Conservation (phyloP, 2,329 filamentous ascomycete species). For the Amylocarpus encephaloides region DNA sequence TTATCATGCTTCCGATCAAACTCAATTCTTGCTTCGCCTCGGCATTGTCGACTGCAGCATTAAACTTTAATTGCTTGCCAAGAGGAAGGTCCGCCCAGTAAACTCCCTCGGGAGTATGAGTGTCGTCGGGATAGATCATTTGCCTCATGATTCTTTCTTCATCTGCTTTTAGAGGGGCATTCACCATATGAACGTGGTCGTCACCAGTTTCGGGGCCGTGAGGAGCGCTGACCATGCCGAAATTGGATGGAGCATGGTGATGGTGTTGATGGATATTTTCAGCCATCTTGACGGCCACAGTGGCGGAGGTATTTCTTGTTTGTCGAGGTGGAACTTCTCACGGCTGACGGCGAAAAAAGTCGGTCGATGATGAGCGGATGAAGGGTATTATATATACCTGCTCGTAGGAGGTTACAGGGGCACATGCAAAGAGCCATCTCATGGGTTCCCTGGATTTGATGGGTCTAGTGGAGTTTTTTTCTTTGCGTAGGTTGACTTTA, state of each 20-base stretch:
- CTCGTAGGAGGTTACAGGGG: too few species aligned
- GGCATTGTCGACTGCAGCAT: conserved; percentile 62
- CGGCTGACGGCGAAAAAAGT: background rate
- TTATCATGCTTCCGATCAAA: conserved; percentile 71
- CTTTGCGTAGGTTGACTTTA: too few species aligned
- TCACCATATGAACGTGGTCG: conserved; percentile 21
- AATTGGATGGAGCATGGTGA: conserved; percentile 26
- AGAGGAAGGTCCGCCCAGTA: conserved; percentile 91
- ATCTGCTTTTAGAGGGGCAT: conserved; percentile 12
- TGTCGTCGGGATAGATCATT: conserved; percentile 81
- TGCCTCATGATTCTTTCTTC: conserved; percentile 65
- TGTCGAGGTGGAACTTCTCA: background rate
- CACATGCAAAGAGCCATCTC: too few species aligned
- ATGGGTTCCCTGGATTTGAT: too few species aligned
- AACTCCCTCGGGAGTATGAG: conserved; percentile 70
- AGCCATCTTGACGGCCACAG: conserved; percentile 16
- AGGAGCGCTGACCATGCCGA: conserved; percentile 24
- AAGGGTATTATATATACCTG: too few species aligned
- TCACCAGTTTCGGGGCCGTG: conserved; percentile 31
- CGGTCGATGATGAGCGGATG: background rate
- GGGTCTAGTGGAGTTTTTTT: too few species aligned
- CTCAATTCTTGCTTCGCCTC: conserved; percentile 64
- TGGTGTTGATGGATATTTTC: conserved; percentile 19
- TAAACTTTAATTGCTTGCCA: conserved; percentile 64
- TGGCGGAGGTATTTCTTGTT: background rate